Base-by-base conservation (phyloP, 768 basidiomycete genomes). In the Collybia nuda region DNA sequence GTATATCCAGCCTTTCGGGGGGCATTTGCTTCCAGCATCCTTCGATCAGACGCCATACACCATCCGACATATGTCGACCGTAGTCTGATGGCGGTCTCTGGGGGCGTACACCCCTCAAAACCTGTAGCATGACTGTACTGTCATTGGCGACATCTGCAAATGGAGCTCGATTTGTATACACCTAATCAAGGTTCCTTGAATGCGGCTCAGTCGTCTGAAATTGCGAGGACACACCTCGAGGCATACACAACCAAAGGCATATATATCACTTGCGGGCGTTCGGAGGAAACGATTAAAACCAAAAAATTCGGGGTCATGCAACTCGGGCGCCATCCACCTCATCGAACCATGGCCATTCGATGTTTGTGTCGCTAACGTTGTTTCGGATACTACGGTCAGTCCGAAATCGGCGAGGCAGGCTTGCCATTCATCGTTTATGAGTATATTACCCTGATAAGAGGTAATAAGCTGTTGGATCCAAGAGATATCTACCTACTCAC, bases 321-420 rank as follows among this genome's bases (percentile, higher is more conserved):
- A 53, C 47, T 65, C 66, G n/a, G 63, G 68, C 2, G 68, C 64
- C 64, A 63, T 66, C 62, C 66, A 70, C 32, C 63, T 44, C 3
- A 59, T 36, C 14, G 58, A 56, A 2, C 67, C 67, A 32, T 32
- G 32, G 6, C 45, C 51, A 24, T 49, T 50, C 14, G 52, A 43
- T 1, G 58, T 55, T 9, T 44, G 44, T n/a, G 55, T 55, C 2
- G 54, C 38, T 9, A 50, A 40, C 2, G 62, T 63, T 5, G 53
- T 54, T 39, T 67, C 61, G 18, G 56, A 36, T 19, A 64, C 56
- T 2, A 47, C 44, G 2, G 62, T 54, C n/a, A 69, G 51, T 4
- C 67, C 68, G 40, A 69, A 69, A 47, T 69, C 68, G 3, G 68
- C 61, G 24, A 69, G 49, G 44, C 52, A 52, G 21, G 58, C 58